Evolutionary conservation across 352 stramenopile species (phyloP).

Genomic region (Vaucheria bursata): DNA sequence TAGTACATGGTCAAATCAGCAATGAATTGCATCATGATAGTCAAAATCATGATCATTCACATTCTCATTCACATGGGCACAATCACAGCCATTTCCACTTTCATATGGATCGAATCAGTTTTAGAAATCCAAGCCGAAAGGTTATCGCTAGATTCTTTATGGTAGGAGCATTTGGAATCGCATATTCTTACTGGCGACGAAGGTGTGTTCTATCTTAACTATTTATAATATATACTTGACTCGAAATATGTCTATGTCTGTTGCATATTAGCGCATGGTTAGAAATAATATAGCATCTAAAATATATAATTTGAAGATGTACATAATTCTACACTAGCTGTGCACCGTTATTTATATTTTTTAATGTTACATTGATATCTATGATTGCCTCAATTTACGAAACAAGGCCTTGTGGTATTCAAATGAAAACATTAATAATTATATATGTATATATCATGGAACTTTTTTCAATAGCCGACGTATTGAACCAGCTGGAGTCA

Average conservation of each 20-base stretch:
- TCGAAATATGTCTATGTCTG: constrained; percentile 3
- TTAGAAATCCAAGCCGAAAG: background rate
- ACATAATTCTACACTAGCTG: background rate
- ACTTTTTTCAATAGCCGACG: too few relatives aligned
- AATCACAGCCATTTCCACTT: constrained; percentile 11
- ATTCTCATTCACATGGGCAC: constrained; percentile 1
- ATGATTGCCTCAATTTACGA: too few relatives aligned
- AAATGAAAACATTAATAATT: too few relatives aligned
- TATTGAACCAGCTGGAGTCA: too few relatives aligned
- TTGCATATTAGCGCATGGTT: background rate
- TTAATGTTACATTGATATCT: background rate
- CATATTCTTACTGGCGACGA: constrained; percentile 22
- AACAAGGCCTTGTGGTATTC: too few relatives aligned
- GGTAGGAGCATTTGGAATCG: constrained; percentile 24
- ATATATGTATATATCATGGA: too few relatives aligned
- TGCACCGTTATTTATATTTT: background rate
- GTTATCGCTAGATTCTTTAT: constrained; percentile 19
- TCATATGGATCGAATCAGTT: background rate
- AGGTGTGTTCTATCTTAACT: constrained; percentile 36
- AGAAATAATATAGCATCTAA: constrained; percentile 12
- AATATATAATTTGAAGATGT: constrained; percentile 20
- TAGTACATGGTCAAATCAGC: too few relatives aligned
- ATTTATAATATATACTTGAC: constrained; percentile 14
- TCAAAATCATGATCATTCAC: background rate
- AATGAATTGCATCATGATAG: too few relatives aligned